Percentiles rank a stretch among this genome's conserved stretches.
These are phyloP conservation scores for Suillus discolor DNA, from an alignment of 768 basidiomycete species.

Conservation along the genomic window DNA sequence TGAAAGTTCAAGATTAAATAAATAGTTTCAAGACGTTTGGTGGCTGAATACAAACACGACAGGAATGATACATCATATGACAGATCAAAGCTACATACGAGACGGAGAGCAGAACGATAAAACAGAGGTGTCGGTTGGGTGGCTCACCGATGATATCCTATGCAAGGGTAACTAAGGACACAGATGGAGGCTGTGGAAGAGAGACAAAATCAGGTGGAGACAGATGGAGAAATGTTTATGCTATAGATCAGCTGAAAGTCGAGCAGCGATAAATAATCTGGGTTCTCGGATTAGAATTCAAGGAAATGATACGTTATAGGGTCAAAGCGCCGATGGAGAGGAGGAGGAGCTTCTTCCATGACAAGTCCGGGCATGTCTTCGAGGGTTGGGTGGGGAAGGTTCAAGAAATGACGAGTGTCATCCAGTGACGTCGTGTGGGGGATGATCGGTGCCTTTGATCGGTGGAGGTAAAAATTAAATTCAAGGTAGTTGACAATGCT, in stretches of 20 bases:
- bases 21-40: constrained; percentile 9
- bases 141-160: constrained; percentile 6
- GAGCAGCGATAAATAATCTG: constrained; percentile 13
- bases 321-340: constrained; percentile 66
- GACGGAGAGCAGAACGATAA: constrained; percentile 7
- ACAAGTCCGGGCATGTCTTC: constrained; percentile 82
- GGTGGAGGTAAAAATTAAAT: constrained; percentile 14
- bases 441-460: constrained; percentile 77
- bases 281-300: constrained; percentile 58
- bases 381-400: constrained; percentile 72
- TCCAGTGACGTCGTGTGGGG: constrained; percentile 79
- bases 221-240: constrained; percentile 19
- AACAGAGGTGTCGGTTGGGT: constrained; percentile 13
- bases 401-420: constrained; percentile 86
- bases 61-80: constrained; percentile 31
- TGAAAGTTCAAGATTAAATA: constrained; percentile 10
- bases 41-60: constrained; percentile 8
- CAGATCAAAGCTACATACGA: constrained; percentile 31
- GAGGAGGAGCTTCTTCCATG: constrained; percentile 58
- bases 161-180: constrained; percentile 11
- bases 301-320: constrained; percentile 71
- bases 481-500: constrained; percentile 4
- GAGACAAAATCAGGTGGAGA: constrained; percentile 1
- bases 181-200: background rate
- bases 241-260: constrained; percentile 26